These are phyloP conservation scores for Ensete glaucum DNA, from an alignment of 176 grass and related monocot species.

Conservation along the genomic window DNA sequence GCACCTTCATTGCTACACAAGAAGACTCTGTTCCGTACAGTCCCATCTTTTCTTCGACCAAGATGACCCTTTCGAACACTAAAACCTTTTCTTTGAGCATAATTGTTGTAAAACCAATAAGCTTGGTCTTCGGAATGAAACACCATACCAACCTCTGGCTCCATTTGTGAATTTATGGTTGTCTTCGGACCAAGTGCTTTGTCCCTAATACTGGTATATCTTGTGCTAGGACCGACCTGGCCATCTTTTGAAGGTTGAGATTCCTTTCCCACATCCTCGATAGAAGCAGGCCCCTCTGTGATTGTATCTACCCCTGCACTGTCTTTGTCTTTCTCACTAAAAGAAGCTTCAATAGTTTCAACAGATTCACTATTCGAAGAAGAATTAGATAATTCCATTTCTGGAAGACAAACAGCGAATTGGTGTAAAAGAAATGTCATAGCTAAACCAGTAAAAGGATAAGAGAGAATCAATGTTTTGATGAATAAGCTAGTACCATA, in stretches of 20 bases:
- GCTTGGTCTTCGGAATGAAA: conserved; percentile 49
- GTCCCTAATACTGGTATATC: not conserved
- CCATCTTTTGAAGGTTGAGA: conserved; percentile 13
- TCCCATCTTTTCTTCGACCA: conserved; percentile 47
- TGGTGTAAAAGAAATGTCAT: not conserved
- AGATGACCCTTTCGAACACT: conserved; percentile 50
- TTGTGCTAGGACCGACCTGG: conserved; percentile 7
- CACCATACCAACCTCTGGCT: conserved; percentile 42
- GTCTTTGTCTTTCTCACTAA: conserved; percentile 30
- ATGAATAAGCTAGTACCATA: too few species aligned
- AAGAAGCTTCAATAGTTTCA: conserved; percentile 22
- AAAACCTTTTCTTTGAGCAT: conserved; percentile 48
- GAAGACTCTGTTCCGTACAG: conserved; percentile 35
- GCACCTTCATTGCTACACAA: conserved; percentile 51
- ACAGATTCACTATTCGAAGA: conserved; percentile 24
- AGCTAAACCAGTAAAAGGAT: not conserved
- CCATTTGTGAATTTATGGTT: conserved; percentile 15
- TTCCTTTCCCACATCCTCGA: conserved; percentile 11
- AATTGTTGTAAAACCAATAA: conserved; percentile 38
- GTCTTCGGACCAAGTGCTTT: conserved; percentile 4
- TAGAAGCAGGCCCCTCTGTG: not conserved
- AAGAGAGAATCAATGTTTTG: too few species aligned
- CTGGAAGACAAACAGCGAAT: not conserved
- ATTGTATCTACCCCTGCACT: not conserved
- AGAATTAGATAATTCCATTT: conserved; percentile 22